Percentiles rank a stretch among this genome's conserved stretches.
phyloP scores from a whole-genome alignment of 352 stramenopile genomes.

The Phytophthora uliginosa region DNA sequence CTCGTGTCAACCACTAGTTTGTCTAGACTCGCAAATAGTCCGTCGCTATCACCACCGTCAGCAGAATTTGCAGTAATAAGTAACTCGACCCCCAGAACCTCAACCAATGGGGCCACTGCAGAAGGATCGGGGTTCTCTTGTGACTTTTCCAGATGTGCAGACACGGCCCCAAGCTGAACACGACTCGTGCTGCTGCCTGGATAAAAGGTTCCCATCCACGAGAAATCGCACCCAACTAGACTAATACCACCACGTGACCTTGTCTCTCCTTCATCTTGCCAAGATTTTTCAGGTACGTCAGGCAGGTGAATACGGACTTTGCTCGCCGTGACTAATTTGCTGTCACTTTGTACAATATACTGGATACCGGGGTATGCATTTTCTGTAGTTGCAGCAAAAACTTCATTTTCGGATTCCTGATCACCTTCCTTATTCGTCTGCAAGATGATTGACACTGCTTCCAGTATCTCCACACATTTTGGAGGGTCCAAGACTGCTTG shows the following conservation, averaged over 20 bases:
- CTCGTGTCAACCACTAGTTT: slow-evolving; percentile 32
- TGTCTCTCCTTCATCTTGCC: neutral
- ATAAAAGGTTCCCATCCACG: slow-evolving; percentile 27
- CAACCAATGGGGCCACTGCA: slow-evolving; percentile 12
- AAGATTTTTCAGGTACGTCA: neutral
- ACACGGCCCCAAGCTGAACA: slow-evolving; percentile 33
- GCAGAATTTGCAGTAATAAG: slow-evolving; percentile 29
- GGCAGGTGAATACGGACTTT: slow-evolving; percentile 38
- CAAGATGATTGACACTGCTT: slow-evolving; percentile 33
- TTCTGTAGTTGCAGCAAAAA: neutral
- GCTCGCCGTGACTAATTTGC: slow-evolving; percentile 47
- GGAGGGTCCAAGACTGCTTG: slow-evolving; percentile 35
- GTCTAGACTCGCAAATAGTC: slow-evolving; percentile 24
- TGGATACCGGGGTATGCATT: neutral
- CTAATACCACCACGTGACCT: slow-evolving; percentile 18
- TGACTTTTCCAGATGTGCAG: slow-evolving; percentile 16
- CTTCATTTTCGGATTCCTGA: slow-evolving; percentile 1
- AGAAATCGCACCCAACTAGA: slow-evolving; percentile 32
- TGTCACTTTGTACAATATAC: slow-evolving; percentile 28
- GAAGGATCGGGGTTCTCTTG: neutral
- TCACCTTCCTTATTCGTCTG: slow-evolving; percentile 10
- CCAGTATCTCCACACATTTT: slow-evolving; percentile 37
- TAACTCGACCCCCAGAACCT: slow-evolving; percentile 38
- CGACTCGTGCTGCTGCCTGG: slow-evolving; percentile 8
- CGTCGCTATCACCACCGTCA: slow-evolving; percentile 28